Conservation (phyloP, 2,329 filamentous ascomycete genomes). For the Penicillium sp. region DNA sequence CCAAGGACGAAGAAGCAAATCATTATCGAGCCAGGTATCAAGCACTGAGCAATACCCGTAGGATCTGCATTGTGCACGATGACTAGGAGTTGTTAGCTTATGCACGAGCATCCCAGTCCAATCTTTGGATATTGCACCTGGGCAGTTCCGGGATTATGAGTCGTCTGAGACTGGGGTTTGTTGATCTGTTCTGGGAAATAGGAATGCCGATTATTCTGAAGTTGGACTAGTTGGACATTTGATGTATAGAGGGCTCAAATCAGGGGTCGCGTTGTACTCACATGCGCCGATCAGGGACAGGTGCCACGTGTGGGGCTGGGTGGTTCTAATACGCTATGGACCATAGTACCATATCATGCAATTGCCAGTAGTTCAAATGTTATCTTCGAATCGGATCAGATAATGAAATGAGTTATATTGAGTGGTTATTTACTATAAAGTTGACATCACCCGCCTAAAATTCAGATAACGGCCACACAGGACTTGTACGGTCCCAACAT, state of each 20-base stretch:
- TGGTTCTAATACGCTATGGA: not conserved
- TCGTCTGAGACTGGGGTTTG: not conserved
- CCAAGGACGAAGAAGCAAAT: not conserved
- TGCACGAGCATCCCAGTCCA: not conserved
- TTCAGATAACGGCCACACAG: no score
- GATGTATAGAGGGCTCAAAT: conserved; percentile 11
- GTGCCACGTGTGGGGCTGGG: not conserved
- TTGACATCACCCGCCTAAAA: no score
- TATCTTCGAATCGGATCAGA: not conserved
- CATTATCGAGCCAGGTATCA: not conserved
- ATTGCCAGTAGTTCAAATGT: no score
- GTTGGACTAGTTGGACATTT: not conserved
- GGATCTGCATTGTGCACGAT: not conserved
- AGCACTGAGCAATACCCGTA: not conserved
- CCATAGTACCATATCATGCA: no score
- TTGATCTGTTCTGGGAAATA: not conserved
- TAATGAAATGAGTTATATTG: no score
- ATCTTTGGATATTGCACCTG: not conserved
- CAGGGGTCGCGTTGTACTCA: conserved; percentile 7
- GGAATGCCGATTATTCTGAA: not conserved
- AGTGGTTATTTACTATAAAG: no score
- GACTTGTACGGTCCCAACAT: no score
- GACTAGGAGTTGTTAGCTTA: not conserved
- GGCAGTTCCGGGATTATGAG: not conserved
- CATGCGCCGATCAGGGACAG: conserved; percentile 11